phyloP scores from a whole-genome alignment of 2,329 filamentous ascomycete species.

The Trichoderma cornu-damae region DNA sequence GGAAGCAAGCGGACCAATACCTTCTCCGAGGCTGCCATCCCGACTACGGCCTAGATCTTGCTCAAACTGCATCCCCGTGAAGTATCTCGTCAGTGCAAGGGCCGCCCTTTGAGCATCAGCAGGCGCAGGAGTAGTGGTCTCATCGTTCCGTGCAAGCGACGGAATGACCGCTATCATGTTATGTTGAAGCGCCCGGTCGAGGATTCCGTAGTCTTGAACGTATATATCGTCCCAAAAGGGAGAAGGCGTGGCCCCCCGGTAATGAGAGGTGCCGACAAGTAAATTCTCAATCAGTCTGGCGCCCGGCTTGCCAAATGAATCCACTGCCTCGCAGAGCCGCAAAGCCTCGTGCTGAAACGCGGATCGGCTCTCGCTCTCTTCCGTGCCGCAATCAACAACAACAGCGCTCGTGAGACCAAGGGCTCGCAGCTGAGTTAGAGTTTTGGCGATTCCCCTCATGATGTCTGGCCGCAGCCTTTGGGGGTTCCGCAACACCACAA shows the following conservation, averaged over 20 bases:
- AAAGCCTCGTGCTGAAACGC: conserved; percentile 59
- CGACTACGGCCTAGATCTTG: neutral
- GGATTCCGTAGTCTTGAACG: conserved; percentile 31
- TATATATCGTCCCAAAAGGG: conserved; percentile 26
- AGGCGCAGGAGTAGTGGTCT: conserved; percentile 36
- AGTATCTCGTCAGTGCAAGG: conserved; percentile 69
- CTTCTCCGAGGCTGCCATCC: conserved; percentile 3
- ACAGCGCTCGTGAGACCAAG: conserved; percentile 79
- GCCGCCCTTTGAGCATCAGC: conserved; percentile 58
- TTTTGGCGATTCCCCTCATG: conserved; percentile 72
- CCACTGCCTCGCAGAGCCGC: conserved; percentile 69
- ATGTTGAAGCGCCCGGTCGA: conserved; percentile 32
- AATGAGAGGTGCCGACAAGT: conserved; percentile 21
- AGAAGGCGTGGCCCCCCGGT: conserved; percentile 15
- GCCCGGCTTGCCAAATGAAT: conserved; percentile 61
- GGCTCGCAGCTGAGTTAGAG: conserved; percentile 73
- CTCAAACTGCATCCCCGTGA: conserved; percentile 59
- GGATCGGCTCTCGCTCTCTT: conserved; percentile 35
- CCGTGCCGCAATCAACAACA: conserved; percentile 65
- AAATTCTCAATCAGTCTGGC: conserved; percentile 59
- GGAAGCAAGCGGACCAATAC: conserved; percentile 49
- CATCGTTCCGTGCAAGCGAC: conserved; percentile 39
- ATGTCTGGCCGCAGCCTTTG: conserved; percentile 64
- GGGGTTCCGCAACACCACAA: conserved; percentile 77
- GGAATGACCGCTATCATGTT: conserved; percentile 37